Evolutionary conservation across 225 moss, liverwort and hornwort genomes (phyloP).

Genomic region (Antitrichia curtipendula): DNA sequence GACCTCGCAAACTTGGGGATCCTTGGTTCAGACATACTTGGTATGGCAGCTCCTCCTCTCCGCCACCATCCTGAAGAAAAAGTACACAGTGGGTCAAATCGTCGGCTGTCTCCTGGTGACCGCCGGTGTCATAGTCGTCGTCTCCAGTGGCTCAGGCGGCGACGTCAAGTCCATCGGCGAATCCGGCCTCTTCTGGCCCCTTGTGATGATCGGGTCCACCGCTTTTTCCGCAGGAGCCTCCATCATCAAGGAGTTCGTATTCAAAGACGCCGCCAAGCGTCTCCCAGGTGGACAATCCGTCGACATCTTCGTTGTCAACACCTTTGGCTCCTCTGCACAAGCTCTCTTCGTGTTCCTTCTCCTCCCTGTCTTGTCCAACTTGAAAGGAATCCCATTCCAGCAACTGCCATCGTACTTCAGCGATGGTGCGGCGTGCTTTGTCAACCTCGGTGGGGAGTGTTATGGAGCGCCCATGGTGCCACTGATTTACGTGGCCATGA

Average conservation of each 20-base stretch:
- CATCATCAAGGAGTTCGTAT: slow-evolving; percentile 7
- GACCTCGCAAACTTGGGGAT: background rate
- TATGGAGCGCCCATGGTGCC: background rate
- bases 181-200: background rate
- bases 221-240: background rate
- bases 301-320: slow-evolving; percentile 9
- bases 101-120: background rate
- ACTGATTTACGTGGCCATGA: background rate
- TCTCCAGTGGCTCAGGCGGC: background rate
- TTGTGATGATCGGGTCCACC: background rate
- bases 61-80: background rate
- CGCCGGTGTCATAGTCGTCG: background rate
- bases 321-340: background rate
- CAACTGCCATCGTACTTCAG: background rate
- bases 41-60: slow-evolving; percentile 7
- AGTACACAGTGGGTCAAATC: background rate
- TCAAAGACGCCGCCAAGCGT: background rate
- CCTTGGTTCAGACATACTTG: background rate
- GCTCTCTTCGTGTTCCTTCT: background rate
- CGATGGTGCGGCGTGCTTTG: background rate
- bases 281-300: background rate
- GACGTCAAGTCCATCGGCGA: background rate
- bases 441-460: background rate
- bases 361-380: background rate
- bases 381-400: background rate